Evolutionary conservation across 2,329 filamentous ascomycete genomes (phyloP).

Genomic region (Pseudogymnoascus sp.): DNA sequence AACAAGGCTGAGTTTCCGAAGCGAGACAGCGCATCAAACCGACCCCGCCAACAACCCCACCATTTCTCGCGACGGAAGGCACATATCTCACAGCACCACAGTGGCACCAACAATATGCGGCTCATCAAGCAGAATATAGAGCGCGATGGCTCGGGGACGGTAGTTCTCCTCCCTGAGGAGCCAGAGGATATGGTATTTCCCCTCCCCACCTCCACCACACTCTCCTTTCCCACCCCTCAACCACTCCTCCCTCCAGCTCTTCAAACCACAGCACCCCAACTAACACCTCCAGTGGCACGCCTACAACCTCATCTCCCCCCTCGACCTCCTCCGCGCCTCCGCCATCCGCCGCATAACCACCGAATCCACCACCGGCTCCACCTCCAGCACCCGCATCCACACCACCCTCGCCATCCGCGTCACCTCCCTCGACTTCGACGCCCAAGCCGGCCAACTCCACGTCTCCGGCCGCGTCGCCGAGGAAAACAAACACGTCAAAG

Average conservation of each 20-base stretch:
- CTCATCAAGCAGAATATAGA: constrained; percentile 61
- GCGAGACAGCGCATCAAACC: neutral
- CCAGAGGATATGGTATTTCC: constrained; percentile 62
- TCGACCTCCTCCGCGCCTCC: constrained; percentile 56
- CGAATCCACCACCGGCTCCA: constrained; percentile 52
- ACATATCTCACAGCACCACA: neutral
- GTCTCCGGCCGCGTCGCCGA: constrained; percentile 57
- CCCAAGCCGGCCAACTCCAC: constrained; percentile 59
- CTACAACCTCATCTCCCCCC: constrained; percentile 62
- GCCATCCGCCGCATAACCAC: constrained; percentile 57
- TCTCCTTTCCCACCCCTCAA: neutral
- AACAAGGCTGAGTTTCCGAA: neutral
- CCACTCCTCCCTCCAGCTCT: neutral
- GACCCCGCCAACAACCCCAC: neutral
- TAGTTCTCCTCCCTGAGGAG: constrained; percentile 62
- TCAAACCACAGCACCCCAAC: constrained; percentile 13
- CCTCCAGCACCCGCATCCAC: constrained; percentile 55
- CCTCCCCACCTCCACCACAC: neutral
- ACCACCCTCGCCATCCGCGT: constrained; percentile 57
- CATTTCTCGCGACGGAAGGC: neutral
- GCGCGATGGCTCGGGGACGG: constrained; percentile 55
- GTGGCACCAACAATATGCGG: constrained; percentile 41
- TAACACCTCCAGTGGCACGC: constrained; percentile 54
- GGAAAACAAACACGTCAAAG: constrained; percentile 59
- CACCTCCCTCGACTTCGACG: constrained; percentile 60